These are phyloP conservation scores for Apiospora phragmitis DNA, from an alignment of 2,329 filamentous ascomycete genomes.

Conservation along the genomic window DNA sequence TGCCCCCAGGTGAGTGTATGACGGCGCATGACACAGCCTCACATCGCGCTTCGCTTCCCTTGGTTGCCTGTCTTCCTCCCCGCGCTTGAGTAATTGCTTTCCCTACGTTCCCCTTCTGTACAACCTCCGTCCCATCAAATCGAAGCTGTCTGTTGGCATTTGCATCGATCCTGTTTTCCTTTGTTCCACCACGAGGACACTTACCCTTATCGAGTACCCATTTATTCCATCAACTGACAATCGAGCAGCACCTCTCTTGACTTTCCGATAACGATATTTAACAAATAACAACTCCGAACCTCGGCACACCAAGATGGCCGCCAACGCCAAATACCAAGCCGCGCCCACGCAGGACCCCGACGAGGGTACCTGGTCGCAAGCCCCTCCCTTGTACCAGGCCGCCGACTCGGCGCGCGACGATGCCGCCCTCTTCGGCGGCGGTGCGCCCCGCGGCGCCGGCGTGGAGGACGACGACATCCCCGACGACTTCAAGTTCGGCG, in stretches of 20 bases:
- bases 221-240: neutral
- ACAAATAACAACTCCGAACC: neutral
- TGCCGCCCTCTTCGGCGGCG: constrained; percentile 62
- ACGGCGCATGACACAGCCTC: constrained; percentile 4
- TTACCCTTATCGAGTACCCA: neutral
- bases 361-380: constrained; percentile 62
- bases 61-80: neutral
- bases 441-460: constrained; percentile 70
- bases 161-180: neutral
- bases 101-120: neutral
- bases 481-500: constrained; percentile 99
- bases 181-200: neutral
- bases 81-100: neutral
- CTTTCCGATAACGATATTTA: neutral
- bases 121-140: neutral
- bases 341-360: constrained; percentile 87
- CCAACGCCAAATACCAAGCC: constrained; percentile 78
- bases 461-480: constrained; percentile 85
- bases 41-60: neutral
- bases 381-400: constrained; percentile 78
- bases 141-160: neutral
- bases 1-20: neutral
- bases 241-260: neutral
- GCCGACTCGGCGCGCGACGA: constrained; percentile 39
- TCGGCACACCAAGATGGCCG: constrained; percentile 56